These are phyloP conservation scores for Aspergillus fischeri DNA, from an alignment of 2,329 filamentous ascomycete species.

Conservation along the genomic window DNA sequence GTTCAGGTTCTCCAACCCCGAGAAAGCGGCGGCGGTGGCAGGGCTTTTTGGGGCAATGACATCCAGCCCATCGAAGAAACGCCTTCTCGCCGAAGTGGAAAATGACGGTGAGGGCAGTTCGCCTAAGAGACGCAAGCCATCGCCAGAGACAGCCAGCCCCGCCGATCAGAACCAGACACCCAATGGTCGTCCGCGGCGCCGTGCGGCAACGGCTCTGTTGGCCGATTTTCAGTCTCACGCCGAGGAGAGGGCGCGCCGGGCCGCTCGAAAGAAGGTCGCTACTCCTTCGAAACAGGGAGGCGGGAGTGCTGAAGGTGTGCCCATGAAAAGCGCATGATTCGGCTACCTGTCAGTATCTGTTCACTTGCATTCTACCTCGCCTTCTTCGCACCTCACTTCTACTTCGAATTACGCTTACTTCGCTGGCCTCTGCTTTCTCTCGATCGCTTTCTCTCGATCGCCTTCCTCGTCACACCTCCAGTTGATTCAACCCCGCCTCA, in stretches of 20 bases:
- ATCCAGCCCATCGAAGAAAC: slow-evolving; percentile 10
- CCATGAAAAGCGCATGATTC: not conserved
- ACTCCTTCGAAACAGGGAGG: not conserved
- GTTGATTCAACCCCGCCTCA: no score
- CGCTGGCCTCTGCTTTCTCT: no score
- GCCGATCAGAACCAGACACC: slow-evolving; percentile 8
- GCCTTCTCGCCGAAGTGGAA: slow-evolving; percentile 13
- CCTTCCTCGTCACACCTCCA: no score
- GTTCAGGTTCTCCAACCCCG: slow-evolving; percentile 5
- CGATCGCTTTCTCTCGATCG: no score
- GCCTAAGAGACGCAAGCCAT: slow-evolving; percentile 1
- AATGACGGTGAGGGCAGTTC: not conserved
- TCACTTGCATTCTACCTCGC: not conserved
- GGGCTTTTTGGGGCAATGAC: not conserved
- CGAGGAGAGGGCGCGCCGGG: slow-evolving; percentile 15
- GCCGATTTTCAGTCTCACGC: slow-evolving; percentile 17
- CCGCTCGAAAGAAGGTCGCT: slow-evolving; percentile 11
- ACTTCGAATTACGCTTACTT: no score
- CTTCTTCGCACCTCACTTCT: not conserved
- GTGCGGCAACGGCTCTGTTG: slow-evolving; percentile 18
- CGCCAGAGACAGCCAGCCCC: not conserved
- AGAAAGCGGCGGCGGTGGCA: not conserved
- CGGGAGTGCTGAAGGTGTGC: not conserved
- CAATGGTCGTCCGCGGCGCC: slow-evolving; percentile 19
- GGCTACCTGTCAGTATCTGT: not conserved